phyloP scores from a whole-genome alignment of 805 yeast species.

The Cyberlindnera xishuangbannaensis region DNA sequence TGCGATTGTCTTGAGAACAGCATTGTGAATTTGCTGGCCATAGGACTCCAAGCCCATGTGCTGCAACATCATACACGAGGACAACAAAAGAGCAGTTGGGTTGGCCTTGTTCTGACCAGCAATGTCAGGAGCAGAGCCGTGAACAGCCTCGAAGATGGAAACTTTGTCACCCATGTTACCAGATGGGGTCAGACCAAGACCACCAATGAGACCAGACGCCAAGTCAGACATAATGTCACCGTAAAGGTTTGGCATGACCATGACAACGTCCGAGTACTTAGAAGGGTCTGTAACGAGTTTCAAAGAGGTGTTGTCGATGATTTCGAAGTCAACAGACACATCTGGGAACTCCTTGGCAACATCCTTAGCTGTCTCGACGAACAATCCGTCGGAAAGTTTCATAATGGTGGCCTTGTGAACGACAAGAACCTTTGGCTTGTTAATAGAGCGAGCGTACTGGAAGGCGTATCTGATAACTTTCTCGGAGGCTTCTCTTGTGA shows the following conservation, averaged over 20 bases:
- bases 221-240: conserved; percentile 99
- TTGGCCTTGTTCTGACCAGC: conserved; percentile 98
- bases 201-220: conserved; percentile 97
- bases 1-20: conserved; percentile 84
- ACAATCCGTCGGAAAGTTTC: conserved; percentile 97
- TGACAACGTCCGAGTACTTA: conserved; percentile 79
- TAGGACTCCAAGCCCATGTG: conserved; percentile 86
- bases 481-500: conserved; percentile 94
- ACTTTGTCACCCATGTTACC: conserved; percentile 99
- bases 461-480: conserved; percentile 95
- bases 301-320: conserved; percentile 93
- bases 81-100: conserved; percentile 95
- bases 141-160: conserved; percentile 98
- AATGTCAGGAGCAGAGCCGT: conserved; percentile 99
- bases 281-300: conserved; percentile 83
- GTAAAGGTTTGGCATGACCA: conserved; percentile 98
- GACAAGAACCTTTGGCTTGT: conserved; percentile 83
- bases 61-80: conserved; percentile 98
- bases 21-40: conserved; percentile 83
- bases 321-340: conserved; percentile 73
- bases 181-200: conserved; percentile 97
- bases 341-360: conserved; percentile 90
- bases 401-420: conserved; percentile 98
- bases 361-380: conserved; percentile 86
- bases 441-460: conserved; percentile 87